Conservation (phyloP, 306 rosid species). For the Pterocarpus santalinus region DNA sequence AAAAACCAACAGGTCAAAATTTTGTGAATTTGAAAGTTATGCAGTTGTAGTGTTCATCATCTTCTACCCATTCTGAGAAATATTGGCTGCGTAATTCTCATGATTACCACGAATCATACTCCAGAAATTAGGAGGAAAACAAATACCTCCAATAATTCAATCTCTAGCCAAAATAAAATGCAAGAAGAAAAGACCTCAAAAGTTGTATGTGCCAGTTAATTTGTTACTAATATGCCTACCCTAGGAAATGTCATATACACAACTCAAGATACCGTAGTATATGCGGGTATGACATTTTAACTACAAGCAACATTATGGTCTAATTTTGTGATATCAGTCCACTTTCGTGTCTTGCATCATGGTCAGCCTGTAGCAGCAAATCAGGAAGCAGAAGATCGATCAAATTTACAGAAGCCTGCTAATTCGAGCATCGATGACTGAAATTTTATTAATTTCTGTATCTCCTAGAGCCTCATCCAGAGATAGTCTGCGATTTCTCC, state of each 20-base stretch:
- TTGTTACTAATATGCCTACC: neutral
- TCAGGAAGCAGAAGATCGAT: constrained; percentile 29
- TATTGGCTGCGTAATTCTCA: neutral
- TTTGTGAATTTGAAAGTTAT: neutral
- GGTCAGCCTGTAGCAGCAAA: constrained; percentile 17
- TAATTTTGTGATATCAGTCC: constrained; percentile 6
- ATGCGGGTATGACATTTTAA: constrained; percentile 9
- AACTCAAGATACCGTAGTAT: neutral
- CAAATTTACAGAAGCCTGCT: constrained; percentile 64
- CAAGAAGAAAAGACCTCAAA: neutral
- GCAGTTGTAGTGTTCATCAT: neutral
- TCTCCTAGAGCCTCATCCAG: constrained; percentile 76
- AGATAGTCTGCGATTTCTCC: constrained; percentile 75
- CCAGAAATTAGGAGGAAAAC: neutral
- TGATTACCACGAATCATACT: neutral
- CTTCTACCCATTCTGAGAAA: neutral
- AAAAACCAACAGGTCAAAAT: neutral
- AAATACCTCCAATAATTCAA: neutral
- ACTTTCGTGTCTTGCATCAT: neutral
- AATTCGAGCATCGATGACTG: constrained; percentile 74
- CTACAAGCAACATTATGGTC: constrained; percentile 1
- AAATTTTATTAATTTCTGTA: constrained; percentile 53
- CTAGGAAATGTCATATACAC: neutral
- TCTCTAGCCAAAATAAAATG: neutral
- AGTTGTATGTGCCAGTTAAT: neutral